These are phyloP conservation scores for Musa acuminata DNA, from an alignment of 176 grass and related monocot species.

Conservation along the genomic window DNA sequence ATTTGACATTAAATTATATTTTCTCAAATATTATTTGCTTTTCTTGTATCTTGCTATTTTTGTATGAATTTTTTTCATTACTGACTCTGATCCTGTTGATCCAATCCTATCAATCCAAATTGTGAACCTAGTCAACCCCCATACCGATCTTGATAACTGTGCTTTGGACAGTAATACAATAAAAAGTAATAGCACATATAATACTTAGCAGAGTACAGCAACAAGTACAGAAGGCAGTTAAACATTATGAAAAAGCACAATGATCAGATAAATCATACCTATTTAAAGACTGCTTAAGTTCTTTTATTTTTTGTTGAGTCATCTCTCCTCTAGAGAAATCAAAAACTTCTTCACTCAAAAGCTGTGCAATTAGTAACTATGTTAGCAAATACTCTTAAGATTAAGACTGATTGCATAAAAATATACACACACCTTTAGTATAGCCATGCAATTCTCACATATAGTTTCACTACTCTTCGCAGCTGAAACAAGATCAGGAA, in stretches of 20 bases:
- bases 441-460: constrained; percentile 99
- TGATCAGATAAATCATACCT: constrained; percentile 36
- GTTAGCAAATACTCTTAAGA: constrained; percentile 1
- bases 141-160: too few relatives aligned
- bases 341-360: constrained; percentile 99
- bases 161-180: too few relatives aligned
- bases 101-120: too few relatives aligned
- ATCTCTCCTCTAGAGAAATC: constrained; percentile 99
- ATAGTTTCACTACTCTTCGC: constrained; percentile 97
- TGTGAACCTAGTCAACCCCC: too few relatives aligned
- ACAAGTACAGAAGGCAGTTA: neutral
- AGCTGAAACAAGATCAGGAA: constrained; percentile 89
- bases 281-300: constrained; percentile 93
- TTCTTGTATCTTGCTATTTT: too few relatives aligned
- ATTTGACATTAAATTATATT: too few relatives aligned
- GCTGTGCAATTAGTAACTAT: constrained; percentile 34
- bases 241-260: constrained; percentile 14
- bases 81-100: too few relatives aligned
- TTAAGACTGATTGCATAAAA: neutral
- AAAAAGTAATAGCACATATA: too few relatives aligned
- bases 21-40: too few relatives aligned
- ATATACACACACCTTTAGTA: constrained; percentile 68
- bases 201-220: neutral
- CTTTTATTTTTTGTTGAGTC: constrained; percentile 97
- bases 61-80: too few relatives aligned